Conservation (phyloP, 2,329 filamentous ascomycete genomes). For the Exophiala alcalophila region DNA sequence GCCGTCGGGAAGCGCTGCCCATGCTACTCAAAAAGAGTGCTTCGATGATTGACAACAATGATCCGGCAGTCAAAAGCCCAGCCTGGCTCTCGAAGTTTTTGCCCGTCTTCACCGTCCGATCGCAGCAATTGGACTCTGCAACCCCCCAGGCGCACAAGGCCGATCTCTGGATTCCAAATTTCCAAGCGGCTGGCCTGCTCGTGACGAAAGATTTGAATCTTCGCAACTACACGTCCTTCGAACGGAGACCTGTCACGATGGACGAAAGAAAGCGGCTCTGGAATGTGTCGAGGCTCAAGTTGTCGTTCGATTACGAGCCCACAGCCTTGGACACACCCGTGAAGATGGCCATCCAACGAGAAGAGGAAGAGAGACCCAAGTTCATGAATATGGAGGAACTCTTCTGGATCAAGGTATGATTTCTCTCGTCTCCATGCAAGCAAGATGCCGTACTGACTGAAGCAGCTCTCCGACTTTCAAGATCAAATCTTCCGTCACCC, state of each 20-base stretch:
- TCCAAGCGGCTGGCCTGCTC: conserved; percentile 48
- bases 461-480: conserved; percentile 49
- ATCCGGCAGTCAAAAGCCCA: conserved; percentile 42
- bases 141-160: conserved; percentile 39
- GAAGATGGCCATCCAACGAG: conserved; percentile 40
- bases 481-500: conserved; percentile 48
- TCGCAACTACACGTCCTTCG: conserved; percentile 42
- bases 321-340: conserved; percentile 39
- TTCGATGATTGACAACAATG: conserved; percentile 44
- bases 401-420: conserved; percentile 50
- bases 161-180: conserved; percentile 50
- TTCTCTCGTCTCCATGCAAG: not conserved
- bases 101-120: conserved; percentile 46
- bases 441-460: conserved; percentile 22
- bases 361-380: conserved; percentile 45
- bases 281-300: conserved; percentile 46
- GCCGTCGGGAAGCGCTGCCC: conserved; percentile 47
- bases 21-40: conserved; percentile 45
- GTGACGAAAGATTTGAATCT: conserved; percentile 50
- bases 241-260: conserved; percentile 43
- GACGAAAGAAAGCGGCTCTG: conserved; percentile 47
- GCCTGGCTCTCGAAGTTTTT: conserved; percentile 47
- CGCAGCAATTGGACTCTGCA: conserved; percentile 42
- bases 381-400: conserved; percentile 51
- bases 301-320: conserved; percentile 43